Conservation (phyloP, 176 grass and related monocot species). For the Zea luxurians region DNA sequence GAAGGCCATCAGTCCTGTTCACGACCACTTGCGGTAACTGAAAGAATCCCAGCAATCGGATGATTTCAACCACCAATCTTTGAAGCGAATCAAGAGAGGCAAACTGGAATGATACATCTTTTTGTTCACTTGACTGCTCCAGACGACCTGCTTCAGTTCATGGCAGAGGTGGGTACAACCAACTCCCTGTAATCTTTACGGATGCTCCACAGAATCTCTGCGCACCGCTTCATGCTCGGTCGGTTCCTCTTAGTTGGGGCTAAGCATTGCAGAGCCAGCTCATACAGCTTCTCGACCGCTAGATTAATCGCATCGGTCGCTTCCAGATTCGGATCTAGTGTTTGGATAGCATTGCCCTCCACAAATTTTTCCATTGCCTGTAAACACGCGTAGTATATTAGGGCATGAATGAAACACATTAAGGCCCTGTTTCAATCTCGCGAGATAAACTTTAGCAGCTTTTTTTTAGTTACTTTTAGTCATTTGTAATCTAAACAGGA, state of each 20-base stretch:
- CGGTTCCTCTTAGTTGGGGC: slow-evolving; percentile 55
- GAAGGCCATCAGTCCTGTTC: slow-evolving; percentile 22
- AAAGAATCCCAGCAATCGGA: slow-evolving; percentile 18
- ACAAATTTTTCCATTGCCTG: slow-evolving; percentile 77
- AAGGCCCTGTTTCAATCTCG: too few species aligned
- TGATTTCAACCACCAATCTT: slow-evolving; percentile 23
- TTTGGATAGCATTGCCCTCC: slow-evolving; percentile 55
- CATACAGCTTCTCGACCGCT: slow-evolving; percentile 58
- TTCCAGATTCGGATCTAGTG: slow-evolving; percentile 63
- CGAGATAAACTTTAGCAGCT: too few species aligned
- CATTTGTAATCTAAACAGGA: too few species aligned
- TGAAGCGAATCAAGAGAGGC: slow-evolving; percentile 43
- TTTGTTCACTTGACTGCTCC: slow-evolving; percentile 22
- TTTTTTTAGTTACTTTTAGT: too few species aligned
- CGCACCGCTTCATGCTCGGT: slow-evolving; percentile 68
- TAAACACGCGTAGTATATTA: neutral
- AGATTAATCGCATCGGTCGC: slow-evolving; percentile 49
- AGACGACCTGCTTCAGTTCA: slow-evolving; percentile 36
- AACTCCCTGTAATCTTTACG: slow-evolving; percentile 72
- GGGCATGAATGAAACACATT: slow-evolving; percentile 3
- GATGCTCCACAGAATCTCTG: slow-evolving; percentile 78
- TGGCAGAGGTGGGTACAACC: slow-evolving; percentile 27
- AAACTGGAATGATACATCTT: slow-evolving; percentile 24
- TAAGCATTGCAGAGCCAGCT: slow-evolving; percentile 64
- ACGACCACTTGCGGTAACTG: slow-evolving; percentile 11